Evolutionary conservation across 805 yeast genomes (phyloP), one percentile per base, ranked within the genome.

Genomic region (Barnettozyma populi): DNA sequence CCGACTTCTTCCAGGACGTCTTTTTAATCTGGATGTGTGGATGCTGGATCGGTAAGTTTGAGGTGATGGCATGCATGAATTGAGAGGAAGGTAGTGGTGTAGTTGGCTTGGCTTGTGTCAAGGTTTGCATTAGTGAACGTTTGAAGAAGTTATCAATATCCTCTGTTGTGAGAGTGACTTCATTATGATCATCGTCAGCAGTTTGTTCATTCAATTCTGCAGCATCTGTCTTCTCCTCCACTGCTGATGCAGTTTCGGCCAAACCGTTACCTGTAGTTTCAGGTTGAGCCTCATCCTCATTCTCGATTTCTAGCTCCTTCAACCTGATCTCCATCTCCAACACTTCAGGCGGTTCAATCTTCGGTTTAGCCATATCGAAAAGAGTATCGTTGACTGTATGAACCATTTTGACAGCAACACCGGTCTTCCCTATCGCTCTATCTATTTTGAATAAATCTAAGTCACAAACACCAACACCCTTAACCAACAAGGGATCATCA

Each of bases 1-100:
- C 76, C 4, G 92, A 80, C 60, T 92, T 92, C 64, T 86, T 90
- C 95, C 95, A 92, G 3, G 90, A 78, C 0, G 96, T 82, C 59
- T 80, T 84, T 64, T 90, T 90, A 49, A 86, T 75, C 54, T 77
- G 82, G 36, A 82, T 76, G 44, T 67, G 65, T 24, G 67, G 63
- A 56, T 80, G 84, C 46, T 85, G 75, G 1, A 77, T 72, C 0
- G 96, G 95, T n/a, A 92, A 65, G 64, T 89, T 87, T 43, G 77
- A 78, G 51, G 82, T 72, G 13, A 90, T 69, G 56, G 82, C 81
- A 39, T 73, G 76, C 74, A 90, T 82, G 63, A 92, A 84, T 20
- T 73, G 76, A 0, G 97, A 87, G 3, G 95, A 74, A 1, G 78
- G 67, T 25, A 87, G 72, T 6, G 98, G 97, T 4, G 80, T 59